Evolutionary conservation across 2,329 filamentous ascomycete species (phyloP), one percentile per base, ranked within the genome.

Genomic region (Aspergillus versicolor): DNA sequence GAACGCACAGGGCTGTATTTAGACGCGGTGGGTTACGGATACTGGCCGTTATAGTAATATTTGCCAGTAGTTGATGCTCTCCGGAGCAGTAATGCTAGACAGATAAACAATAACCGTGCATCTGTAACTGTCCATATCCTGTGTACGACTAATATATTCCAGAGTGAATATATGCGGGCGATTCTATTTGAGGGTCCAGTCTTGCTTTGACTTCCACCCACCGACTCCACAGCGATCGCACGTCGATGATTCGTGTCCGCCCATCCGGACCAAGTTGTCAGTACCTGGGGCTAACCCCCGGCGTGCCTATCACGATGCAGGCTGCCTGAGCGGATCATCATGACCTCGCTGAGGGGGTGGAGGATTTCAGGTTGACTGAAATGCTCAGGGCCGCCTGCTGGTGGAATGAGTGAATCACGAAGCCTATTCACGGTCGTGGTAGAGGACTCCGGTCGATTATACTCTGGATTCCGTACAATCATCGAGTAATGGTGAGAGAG

Each of bases 171-270:
- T 24, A 24, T 24, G 8, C 27, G 37, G 52, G 53, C 52, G 41
- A 56, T 53, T 32, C 53, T 49, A 50, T 51, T 54, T 54, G 46
- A 46, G 41, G 32, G 54, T 54, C 52, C 49, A 57, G 51, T 22
- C 21, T 27, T 45, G 54, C 45, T 51, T 55, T 58, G 43, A 11
- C 57, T 56, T 55, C 52, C 51, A 52, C 56, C 51, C 24, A 19
- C 44, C 32, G 54, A 49, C 62, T 59, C 62, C 62, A 64, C 62
- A 52, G 24, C 41, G 45, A 48, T 50, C 46, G 44, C 50, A 40
- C 40, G 57, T 61, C 62, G 59, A 63, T 64, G 62, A 64, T 64
- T 63, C 62, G 61, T 63, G 57, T 63, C 57, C 56, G 58, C 51
- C 54, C 57, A 55, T 60, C 61, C 61, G 61, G 61, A 63, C 57